A percentile compares a stretch with the other conserved stretches of the same genome.
Conservation (phyloP, 78 protist genomes). For the Dictyostelium discoideum region DNA sequence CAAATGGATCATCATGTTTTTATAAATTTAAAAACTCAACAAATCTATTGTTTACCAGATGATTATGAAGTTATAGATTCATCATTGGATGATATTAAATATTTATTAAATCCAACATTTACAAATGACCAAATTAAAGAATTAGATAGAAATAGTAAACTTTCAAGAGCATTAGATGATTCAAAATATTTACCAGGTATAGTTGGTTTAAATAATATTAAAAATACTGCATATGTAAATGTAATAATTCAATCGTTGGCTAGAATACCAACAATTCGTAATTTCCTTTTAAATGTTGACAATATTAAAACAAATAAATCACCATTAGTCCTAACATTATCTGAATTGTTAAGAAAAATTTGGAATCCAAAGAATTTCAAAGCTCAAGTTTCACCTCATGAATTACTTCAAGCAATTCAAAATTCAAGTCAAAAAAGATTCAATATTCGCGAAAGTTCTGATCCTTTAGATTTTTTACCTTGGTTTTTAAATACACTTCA, state of each 20-base stretch:
- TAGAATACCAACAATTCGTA: slow-evolving; percentile 87
- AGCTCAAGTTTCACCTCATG: slow-evolving; percentile 94
- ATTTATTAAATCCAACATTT: slow-evolving; percentile 81
- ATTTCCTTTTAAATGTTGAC: slow-evolving; percentile 83
- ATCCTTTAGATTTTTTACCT: slow-evolving; percentile 90
- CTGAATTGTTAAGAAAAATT: slow-evolving; percentile 91
- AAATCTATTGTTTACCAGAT: slow-evolving; percentile 98
- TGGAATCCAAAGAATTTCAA: slow-evolving; percentile 94
- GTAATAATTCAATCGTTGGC: slow-evolving; percentile 93
- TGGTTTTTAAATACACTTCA: slow-evolving; percentile 91
- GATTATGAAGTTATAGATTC: slow-evolving; percentile 96
- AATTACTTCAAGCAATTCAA: slow-evolving; percentile 84
- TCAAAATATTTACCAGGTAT: slow-evolving; percentile 89
- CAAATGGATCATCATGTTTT: slow-evolving; percentile 95
- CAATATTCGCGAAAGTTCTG: slow-evolving; percentile 73
- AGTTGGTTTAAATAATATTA: slow-evolving; percentile 97
- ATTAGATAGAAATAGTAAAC: slow-evolving; percentile 33
- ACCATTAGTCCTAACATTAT: slow-evolving; percentile 67
- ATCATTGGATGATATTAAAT: slow-evolving; percentile 94
- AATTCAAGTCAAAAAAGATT: slow-evolving; percentile 64
- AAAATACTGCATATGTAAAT: slow-evolving; percentile 92
- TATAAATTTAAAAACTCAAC: slow-evolving; percentile 89
- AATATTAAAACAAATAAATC: slow-evolving; percentile 36
- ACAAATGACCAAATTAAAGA: slow-evolving; percentile 27
- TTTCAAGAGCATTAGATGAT: slow-evolving; percentile 79